Evolutionary conservation across 2,329 filamentous ascomycete genomes (phyloP).

Genomic region (Colletotrichum cuscutae): DNA sequence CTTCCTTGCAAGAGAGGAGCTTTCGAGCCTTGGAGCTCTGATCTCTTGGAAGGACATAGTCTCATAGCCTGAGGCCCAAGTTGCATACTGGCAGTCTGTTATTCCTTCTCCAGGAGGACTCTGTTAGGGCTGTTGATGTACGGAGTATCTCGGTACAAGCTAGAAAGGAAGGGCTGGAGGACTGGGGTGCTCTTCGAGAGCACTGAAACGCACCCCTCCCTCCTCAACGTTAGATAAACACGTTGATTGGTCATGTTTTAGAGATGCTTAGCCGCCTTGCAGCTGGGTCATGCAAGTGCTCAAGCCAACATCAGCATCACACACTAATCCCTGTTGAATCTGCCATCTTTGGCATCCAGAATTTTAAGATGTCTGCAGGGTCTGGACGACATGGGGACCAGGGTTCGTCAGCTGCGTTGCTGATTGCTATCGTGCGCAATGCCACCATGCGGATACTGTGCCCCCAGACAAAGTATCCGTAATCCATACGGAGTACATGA

Average conservation of each 20-base stretch:
- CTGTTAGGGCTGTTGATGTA: neutral
- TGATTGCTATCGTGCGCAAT: constrained; percentile 24
- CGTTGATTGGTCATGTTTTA: constrained; percentile 32
- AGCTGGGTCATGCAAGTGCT: constrained; percentile 37
- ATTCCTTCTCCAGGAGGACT: neutral
- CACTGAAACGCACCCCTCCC: constrained; percentile 33
- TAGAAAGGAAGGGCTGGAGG: constrained; percentile 4
- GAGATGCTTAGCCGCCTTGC: constrained; percentile 38
- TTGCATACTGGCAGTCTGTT: neutral
- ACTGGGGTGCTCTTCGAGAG: constrained; percentile 1
- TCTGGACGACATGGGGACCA: constrained; percentile 30
- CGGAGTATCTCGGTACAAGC: constrained; percentile 13
- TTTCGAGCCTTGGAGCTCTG: neutral
- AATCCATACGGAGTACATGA: neutral
- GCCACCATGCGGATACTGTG: constrained; percentile 18
- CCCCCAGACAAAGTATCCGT: neutral
- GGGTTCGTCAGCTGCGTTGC: constrained; percentile 16
- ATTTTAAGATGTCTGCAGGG: constrained; percentile 36
- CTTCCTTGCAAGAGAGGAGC: neutral
- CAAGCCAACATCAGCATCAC: constrained; percentile 33
- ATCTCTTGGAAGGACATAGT: neutral
- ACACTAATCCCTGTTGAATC: constrained; percentile 29
- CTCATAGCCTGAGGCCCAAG: neutral
- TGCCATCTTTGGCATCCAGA: constrained; percentile 26
- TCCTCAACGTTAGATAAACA: neutral